Evolutionary conservation across 805 yeast species (phyloP).

Genomic region (Maudiozyma bulderi): DNA sequence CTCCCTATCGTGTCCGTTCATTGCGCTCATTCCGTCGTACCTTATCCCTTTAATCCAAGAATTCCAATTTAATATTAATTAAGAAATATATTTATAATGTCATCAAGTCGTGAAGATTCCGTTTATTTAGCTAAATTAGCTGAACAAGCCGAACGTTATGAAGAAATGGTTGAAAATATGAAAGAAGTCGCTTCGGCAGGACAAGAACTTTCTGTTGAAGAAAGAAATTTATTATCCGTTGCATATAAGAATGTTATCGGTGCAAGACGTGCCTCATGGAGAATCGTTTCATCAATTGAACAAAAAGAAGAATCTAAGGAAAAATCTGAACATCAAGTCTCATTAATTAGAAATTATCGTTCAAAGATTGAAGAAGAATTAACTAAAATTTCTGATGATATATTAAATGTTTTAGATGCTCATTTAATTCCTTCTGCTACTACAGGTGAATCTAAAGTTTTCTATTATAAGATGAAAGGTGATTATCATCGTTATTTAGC

Average conservation of each 20-base stretch:
- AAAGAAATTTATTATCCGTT: slow-evolving; percentile 91
- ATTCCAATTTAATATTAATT: too few relatives aligned
- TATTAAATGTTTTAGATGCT: slow-evolving; percentile 74
- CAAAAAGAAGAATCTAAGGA: slow-evolving; percentile 97
- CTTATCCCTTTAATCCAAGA: too few relatives aligned
- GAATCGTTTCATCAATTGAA: slow-evolving; percentile 95
- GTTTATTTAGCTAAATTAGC: slow-evolving; percentile 97
- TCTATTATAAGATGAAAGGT: slow-evolving; percentile 98
- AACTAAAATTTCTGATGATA: slow-evolving; percentile 88
- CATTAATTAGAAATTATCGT: slow-evolving; percentile 88
- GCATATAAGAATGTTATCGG: slow-evolving; percentile 98
- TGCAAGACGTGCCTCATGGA: slow-evolving; percentile 98
- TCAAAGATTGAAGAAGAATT: slow-evolving; percentile 88
- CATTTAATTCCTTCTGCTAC: slow-evolving; percentile 91
- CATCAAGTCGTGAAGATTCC: slow-evolving; percentile 91
- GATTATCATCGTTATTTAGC: slow-evolving; percentile 98
- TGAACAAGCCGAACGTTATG: slow-evolving; percentile 99
- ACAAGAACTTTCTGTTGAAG: slow-evolving; percentile 92
- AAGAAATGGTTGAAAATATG: slow-evolving; percentile 98
- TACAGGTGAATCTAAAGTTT: slow-evolving; percentile 95
- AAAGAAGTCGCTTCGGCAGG: slow-evolving; percentile 94
- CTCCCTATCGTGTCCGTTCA: too few relatives aligned
- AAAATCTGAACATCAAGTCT: slow-evolving; percentile 71
- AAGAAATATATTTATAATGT: slow-evolving; percentile 29
- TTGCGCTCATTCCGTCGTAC: too few relatives aligned